Evolutionary conservation across 169 alveolate species (phyloP).

Genomic region (Amoebophrya sp.): DNA sequence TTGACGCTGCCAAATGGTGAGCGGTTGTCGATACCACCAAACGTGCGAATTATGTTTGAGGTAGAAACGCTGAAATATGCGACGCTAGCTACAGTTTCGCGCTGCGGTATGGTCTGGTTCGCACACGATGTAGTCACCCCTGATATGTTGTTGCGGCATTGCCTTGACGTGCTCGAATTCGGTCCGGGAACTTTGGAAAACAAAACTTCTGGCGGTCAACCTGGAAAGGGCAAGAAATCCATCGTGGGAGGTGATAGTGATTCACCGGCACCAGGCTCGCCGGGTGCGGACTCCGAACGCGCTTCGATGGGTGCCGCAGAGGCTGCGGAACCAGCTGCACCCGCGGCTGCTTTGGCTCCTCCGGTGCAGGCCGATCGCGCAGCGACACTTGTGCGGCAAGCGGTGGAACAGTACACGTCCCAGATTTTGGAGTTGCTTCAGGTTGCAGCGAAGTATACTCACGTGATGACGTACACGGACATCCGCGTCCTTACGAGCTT

Average conservation of each 20-base stretch:
- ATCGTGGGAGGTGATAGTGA: no score
- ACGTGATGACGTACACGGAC: slow-evolving; percentile 86
- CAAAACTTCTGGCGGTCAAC: no score
- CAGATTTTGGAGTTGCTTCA: slow-evolving; percentile 59
- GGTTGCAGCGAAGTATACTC: slow-evolving; percentile 64
- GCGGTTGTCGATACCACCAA: slow-evolving; percentile 50
- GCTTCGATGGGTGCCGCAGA: no score
- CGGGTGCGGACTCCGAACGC: no score
- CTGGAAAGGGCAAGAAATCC: no score
- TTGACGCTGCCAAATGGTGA: slow-evolving; percentile 88
- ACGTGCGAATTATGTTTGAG: slow-evolving; percentile 77
- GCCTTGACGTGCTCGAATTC: slow-evolving; percentile 29
- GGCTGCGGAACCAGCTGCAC: no score
- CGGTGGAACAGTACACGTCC: background rate
- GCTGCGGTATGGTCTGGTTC: slow-evolving; percentile 98
- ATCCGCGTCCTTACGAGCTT: slow-evolving; percentile 78
- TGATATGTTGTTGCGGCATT: slow-evolving; percentile 41
- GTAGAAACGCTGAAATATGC: slow-evolving; percentile 92
- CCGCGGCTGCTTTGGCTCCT: no score
- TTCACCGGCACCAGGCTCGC: no score
- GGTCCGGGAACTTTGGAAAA: slow-evolving; percentile 4
- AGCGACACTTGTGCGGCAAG: background rate
- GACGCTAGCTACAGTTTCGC: slow-evolving; percentile 95
- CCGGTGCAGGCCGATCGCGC: no score
- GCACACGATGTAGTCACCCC: slow-evolving; percentile 78